Evolutionary conservation across 2,329 filamentous ascomycete species (phyloP).

Genomic region (Phialocephala sp.): DNA sequence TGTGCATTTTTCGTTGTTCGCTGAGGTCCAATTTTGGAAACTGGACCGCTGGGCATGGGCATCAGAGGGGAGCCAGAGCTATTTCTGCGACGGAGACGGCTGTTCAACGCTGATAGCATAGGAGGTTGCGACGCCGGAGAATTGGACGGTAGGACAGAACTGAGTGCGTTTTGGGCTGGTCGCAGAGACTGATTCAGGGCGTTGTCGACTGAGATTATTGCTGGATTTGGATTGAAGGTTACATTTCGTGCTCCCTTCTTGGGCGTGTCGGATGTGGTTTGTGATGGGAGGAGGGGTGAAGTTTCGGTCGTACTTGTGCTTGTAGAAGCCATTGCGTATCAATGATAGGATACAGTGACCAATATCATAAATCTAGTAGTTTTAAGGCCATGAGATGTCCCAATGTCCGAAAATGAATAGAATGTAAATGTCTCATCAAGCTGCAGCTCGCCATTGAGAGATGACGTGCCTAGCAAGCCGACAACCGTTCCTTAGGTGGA

Average conservation of each 20-base stretch:
- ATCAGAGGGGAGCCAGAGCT: slow-evolving; percentile 67
- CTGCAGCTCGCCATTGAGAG: slow-evolving; percentile 8
- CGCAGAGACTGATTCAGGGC: slow-evolving; percentile 54
- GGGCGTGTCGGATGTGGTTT: slow-evolving; percentile 28
- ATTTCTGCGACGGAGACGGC: slow-evolving; percentile 83
- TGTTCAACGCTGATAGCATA: slow-evolving; percentile 82
- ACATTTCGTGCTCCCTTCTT: slow-evolving; percentile 58
- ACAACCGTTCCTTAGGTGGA: slow-evolving; percentile 8
- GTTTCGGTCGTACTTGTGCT: slow-evolving; percentile 29
- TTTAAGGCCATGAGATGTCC: slow-evolving; percentile 19
- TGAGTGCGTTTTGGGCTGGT: slow-evolving; percentile 32
- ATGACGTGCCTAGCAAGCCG: slow-evolving; percentile 14
- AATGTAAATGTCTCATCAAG: slow-evolving; percentile 6
- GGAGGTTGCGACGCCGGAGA: slow-evolving; percentile 51
- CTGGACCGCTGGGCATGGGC: slow-evolving; percentile 43
- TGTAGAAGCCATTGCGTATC: slow-evolving; percentile 34
- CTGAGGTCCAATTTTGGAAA: slow-evolving; percentile 87
- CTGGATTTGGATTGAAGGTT: slow-evolving; percentile 76
- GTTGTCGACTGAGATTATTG: slow-evolving; percentile 63
- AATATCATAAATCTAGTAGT: slow-evolving; percentile 16
- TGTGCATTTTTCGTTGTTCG: slow-evolving; percentile 94
- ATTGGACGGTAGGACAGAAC: slow-evolving; percentile 44
- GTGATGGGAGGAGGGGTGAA: slow-evolving; percentile 32
- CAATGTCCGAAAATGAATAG: slow-evolving; percentile 7
- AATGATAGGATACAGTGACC: slow-evolving; percentile 6